Evolutionary conservation across 2,329 filamentous ascomycete genomes (phyloP).

Genomic region (Tothia fuscella): DNA sequence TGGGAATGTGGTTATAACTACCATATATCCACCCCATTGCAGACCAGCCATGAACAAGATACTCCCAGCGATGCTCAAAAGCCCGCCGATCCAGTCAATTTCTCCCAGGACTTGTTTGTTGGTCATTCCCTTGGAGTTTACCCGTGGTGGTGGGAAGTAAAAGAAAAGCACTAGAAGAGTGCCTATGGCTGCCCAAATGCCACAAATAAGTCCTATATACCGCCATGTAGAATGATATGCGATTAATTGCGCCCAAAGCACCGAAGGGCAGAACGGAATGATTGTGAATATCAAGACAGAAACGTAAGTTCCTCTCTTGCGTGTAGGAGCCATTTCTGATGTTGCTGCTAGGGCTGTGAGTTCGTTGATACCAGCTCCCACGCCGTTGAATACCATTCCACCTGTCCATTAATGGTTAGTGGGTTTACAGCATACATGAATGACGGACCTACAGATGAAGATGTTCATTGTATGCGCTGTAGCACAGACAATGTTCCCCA

Average conservation of each 20-base stretch:
- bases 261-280: conserved; percentile 45
- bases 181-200: conserved; percentile 35
- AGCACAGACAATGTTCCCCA: conserved; percentile 48
- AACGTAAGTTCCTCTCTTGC: conserved; percentile 49
- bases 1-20: no score
- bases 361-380: conserved; percentile 52
- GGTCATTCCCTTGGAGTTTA: conserved; percentile 28
- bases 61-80: conserved; percentile 38
- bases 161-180: conserved; percentile 36
- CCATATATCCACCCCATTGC: conserved; percentile 26
- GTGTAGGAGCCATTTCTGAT: conserved; percentile 51
- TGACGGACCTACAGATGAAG: conserved; percentile 41
- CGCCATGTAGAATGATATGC: conserved; percentile 34
- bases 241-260: conserved; percentile 45
- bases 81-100: conserved; percentile 41
- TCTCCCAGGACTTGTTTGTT: conserved; percentile 30
- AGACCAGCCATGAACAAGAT: conserved; percentile 40
- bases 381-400: conserved; percentile 45
- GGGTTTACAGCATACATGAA: not conserved
- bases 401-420: conserved; percentile 20
- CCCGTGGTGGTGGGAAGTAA: conserved; percentile 41
- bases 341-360: conserved; percentile 54
- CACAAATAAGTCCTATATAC: conserved; percentile 38
- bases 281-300: conserved; percentile 46
- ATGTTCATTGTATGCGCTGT: conserved; percentile 47